These are phyloP conservation scores for Phoma sp. DNA, from an alignment of 2,329 filamentous ascomycete species.

Conservation along the genomic window DNA sequence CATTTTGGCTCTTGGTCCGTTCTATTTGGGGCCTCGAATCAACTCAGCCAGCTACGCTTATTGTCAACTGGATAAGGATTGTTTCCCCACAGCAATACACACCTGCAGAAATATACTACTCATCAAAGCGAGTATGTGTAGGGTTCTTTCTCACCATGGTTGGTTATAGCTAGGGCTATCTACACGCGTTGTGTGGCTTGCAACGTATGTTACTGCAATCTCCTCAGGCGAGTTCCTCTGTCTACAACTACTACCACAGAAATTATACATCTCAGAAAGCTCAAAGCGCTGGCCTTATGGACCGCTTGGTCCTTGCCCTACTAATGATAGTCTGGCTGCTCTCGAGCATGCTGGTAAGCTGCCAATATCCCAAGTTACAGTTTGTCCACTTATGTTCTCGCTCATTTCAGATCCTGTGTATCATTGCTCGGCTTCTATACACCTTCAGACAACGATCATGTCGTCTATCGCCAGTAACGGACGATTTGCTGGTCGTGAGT, in stretches of 20 bases:
- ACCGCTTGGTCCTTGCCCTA: not conserved
- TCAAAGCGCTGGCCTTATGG: not conserved
- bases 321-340: not conserved
- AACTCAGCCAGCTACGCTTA: not conserved
- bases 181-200: not conserved
- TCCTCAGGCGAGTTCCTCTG: too few relatives aligned
- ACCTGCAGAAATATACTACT: not conserved
- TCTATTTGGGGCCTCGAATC: not conserved
- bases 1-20: not conserved
- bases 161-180: not conserved
- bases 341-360: not conserved
- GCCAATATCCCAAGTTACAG: too few relatives aligned
- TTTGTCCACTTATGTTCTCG: not conserved
- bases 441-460: constrained; percentile 22
- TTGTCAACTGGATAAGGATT: not conserved
- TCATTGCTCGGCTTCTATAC: constrained; percentile 11
- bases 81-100: not conserved
- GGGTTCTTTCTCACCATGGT: not conserved
- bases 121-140: not conserved
- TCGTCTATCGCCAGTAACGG: constrained; percentile 17
- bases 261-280: not conserved
- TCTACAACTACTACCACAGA: not conserved
- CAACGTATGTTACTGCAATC: not conserved
- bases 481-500: constrained; percentile 31
- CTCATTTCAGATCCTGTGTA: not conserved